These are phyloP conservation scores for Phytophthora fragariaefolia DNA, from an alignment of 352 stramenopile species.

Conservation along the genomic window DNA sequence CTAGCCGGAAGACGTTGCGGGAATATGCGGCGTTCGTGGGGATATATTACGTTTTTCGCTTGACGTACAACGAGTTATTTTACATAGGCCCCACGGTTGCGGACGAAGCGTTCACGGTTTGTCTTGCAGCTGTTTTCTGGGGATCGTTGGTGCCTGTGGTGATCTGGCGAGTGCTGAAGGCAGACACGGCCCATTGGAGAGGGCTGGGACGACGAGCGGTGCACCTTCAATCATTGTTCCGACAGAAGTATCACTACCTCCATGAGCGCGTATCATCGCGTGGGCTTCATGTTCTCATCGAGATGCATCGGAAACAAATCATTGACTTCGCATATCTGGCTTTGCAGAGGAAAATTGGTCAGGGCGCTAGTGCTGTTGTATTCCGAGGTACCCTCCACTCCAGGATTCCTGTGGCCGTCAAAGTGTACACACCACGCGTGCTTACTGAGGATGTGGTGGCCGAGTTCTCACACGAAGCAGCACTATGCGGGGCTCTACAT, in stretches of 20 bases:
- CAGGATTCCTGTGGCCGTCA: constrained; percentile 67
- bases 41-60: constrained; percentile 48
- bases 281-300: constrained; percentile 71
- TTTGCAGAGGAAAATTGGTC: constrained; percentile 53
- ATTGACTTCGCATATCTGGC: constrained; percentile 70
- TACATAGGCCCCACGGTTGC: constrained; percentile 21
- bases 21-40: constrained; percentile 66
- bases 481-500: constrained; percentile 68
- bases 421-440: constrained; percentile 74
- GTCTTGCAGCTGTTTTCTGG: constrained; percentile 54
- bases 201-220: constrained; percentile 64
- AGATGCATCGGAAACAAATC: constrained; percentile 72
- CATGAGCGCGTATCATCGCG: constrained; percentile 65
- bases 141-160: constrained; percentile 61
- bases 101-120: constrained; percentile 43
- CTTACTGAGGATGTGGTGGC: constrained; percentile 70
- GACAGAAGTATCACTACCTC: constrained; percentile 55
- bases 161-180: constrained; percentile 75
- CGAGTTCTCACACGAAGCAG: constrained; percentile 85
- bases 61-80: constrained; percentile 53
- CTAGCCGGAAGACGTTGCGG: constrained; percentile 53
- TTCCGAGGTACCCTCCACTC: constrained; percentile 68
- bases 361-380: constrained; percentile 64
- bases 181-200: constrained; percentile 79
- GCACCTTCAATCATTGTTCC: constrained; percentile 57